Percentiles rank a stretch among this genome's conserved stretches.
These are phyloP conservation scores for Hypericum perforatum DNA, from an alignment of 345 rosid genomes.

Conservation along the genomic window DNA sequence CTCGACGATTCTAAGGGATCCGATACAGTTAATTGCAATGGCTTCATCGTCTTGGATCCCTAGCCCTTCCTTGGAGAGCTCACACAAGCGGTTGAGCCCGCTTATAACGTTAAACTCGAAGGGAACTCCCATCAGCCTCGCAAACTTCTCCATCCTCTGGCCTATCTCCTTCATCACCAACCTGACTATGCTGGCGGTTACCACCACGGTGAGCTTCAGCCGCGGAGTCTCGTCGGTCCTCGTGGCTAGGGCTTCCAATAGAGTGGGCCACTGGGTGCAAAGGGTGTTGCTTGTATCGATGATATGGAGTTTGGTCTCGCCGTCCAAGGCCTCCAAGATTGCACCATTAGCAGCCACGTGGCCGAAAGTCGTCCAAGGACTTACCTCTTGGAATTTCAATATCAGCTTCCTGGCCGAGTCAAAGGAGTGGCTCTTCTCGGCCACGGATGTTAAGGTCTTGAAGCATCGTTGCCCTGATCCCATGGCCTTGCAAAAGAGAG, in stretches of 20 bases:
- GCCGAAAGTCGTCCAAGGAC: slow-evolving; percentile 79
- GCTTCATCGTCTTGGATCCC: slow-evolving; percentile 51
- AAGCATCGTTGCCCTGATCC: slow-evolving; percentile 53
- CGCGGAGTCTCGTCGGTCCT: slow-evolving; percentile 57
- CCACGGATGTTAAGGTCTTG: slow-evolving; percentile 53
- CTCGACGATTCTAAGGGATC: slow-evolving; percentile 37
- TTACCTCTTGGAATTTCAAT: slow-evolving; percentile 72
- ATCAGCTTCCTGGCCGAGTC: slow-evolving; percentile 55
- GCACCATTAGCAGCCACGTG: slow-evolving; percentile 78
- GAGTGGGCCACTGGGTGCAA: slow-evolving; percentile 86
- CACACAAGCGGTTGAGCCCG: slow-evolving; percentile 28
- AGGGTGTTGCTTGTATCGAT: slow-evolving; percentile 69
- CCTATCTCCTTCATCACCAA: slow-evolving; percentile 59
- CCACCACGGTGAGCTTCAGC: slow-evolving; percentile 62
- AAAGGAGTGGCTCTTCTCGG: slow-evolving; percentile 47
- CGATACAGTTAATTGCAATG: slow-evolving; percentile 49
- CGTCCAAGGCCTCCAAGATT: slow-evolving; percentile 60
- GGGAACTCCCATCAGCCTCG: slow-evolving; percentile 76
- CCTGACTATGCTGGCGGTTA: slow-evolving; percentile 31
- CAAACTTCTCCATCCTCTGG: slow-evolving; percentile 73
- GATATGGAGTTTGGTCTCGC: slow-evolving; percentile 54
- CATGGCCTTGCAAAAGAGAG: slow-evolving; percentile 60
- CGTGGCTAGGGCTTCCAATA: slow-evolving; percentile 59
- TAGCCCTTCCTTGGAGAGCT: slow-evolving; percentile 39
- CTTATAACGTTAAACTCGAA: slow-evolving; percentile 48